Evolutionary conservation across 306 rosid genomes (phyloP), one percentile per base, ranked within the genome.

Genomic region (Nissolia schottii): DNA sequence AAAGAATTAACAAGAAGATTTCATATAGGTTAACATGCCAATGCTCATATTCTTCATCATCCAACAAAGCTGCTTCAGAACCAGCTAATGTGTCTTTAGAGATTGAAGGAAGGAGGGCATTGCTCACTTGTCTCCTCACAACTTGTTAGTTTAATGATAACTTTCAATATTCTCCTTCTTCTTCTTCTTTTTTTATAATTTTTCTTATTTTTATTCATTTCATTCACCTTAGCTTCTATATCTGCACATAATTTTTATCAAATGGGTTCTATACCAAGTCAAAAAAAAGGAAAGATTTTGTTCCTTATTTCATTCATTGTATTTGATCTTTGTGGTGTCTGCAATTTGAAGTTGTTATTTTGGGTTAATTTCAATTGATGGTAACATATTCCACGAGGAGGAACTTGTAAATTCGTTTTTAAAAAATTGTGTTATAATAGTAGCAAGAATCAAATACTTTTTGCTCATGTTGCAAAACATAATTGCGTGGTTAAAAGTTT

Each of bases 21-120:
- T 63, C 88, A 51, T 37, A 45, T 43, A 77, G 59, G 62, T 77
- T 65, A 22, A 77, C 79, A 62, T 90, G 84, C 75, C 75, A 77
- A 15, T 86, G 92, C 67, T 87, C 88, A 70, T 53, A 28, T 49
- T 80, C 89, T 73, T 76, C 86, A 19, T 76, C 86, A 19, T 53
- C 82, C 3, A 77, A 78, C 22, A 67, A 77, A 34, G 35, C 45
- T 51, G 18, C 60, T 58, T 16, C 76, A 24, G 75, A 83, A 73
- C 76, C 77, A 77, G 58, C 76, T 65, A 58, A 73, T 31, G 55
- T 62, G 29, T 76, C 85, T 43, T 73, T 79, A 29, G 82, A 63
- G 50, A 63, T 25, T 80, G 92, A 91, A 63, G 96, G 96, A 82
- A 87, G 96, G 46, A 89, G 97, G 81, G 84, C 79, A 70, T 83